Percentiles rank a stretch among this genome's conserved stretches.
phyloP scores from a whole-genome alignment of 2,329 filamentous ascomycete species.

The Monosporascus sp. region DNA sequence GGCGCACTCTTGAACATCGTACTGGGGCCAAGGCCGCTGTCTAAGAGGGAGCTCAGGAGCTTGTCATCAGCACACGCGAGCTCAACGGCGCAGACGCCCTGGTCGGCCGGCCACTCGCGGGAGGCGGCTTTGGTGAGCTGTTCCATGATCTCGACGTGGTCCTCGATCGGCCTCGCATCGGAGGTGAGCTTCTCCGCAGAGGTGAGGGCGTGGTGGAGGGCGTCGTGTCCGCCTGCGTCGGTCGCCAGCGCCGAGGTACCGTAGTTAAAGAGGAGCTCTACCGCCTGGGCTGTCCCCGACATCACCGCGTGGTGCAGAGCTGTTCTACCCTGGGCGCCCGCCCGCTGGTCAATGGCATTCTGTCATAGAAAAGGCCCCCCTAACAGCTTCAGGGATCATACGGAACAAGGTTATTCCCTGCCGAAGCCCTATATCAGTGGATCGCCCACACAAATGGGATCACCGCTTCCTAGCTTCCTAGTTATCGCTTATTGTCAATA shows the following conservation, averaged over 20 bases:
- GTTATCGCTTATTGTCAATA: no score
- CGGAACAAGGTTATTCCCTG: no score
- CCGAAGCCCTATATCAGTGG: no score
- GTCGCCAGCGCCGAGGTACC: background rate
- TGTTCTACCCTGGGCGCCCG: constrained; percentile 4
- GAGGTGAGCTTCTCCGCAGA: background rate
- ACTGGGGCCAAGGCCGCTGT: no score
- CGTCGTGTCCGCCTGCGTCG: constrained; percentile 1
- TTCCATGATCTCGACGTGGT: constrained; percentile 8
- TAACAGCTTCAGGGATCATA: no score
- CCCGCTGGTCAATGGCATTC: background rate
- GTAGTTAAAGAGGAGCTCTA: constrained; percentile 2
- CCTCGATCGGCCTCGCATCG: constrained; percentile 1
- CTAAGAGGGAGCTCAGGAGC: no score
- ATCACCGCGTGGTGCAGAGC: constrained; percentile 3
- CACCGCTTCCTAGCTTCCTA: no score
- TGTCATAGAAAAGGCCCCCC: no score
- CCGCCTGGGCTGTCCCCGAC: constrained; percentile 3
- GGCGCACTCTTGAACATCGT: no score
- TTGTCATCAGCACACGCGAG: background rate
- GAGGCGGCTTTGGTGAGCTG: background rate
- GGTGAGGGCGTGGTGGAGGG: constrained; percentile 4
- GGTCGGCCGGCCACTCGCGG: background rate
- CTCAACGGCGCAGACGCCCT: constrained; percentile 1
- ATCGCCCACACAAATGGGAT: no score